phyloP scores from a whole-genome alignment of 2,329 filamentous ascomycete species.

The Alternaria gaisen region DNA sequence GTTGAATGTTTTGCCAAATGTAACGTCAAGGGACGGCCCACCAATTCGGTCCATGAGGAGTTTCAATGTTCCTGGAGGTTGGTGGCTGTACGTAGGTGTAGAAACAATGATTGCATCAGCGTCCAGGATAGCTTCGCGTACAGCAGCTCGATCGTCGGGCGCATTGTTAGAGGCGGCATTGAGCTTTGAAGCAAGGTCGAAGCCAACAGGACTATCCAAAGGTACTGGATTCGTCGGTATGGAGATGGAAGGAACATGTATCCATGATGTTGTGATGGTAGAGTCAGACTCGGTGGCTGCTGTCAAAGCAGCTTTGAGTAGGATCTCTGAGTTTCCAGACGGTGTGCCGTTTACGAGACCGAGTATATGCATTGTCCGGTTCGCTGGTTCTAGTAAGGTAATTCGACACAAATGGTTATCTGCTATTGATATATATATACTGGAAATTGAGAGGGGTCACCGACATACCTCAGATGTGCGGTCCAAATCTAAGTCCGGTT shows the following conservation, averaged over 20 bases:
- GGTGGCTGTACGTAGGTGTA: not conserved
- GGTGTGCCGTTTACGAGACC: not conserved
- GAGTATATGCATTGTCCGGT: not conserved
- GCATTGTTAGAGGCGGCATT: not conserved
- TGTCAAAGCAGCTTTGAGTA: not conserved
- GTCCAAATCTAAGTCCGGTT: not conserved
- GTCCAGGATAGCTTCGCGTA: not conserved
- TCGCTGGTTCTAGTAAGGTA: not conserved
- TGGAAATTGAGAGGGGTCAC: accelerated
- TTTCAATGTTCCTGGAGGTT: not conserved
- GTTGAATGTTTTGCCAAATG: not conserved
- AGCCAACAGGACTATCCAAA: not conserved
- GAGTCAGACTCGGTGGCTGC: not conserved
- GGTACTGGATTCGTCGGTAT: not conserved
- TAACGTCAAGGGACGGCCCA: not conserved
- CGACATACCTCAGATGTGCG: not conserved
- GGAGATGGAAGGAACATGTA: not conserved
- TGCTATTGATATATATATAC: not conserved
- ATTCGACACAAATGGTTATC: not conserved
- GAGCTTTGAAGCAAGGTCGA: not conserved
- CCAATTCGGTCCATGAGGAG: not conserved
- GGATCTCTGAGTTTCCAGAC: not conserved
- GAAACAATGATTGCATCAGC: not conserved
- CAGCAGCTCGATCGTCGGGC: not conserved
- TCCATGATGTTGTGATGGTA: not conserved